Evolutionary conservation across 2,329 filamentous ascomycete genomes (phyloP).

Genomic region (Leptodontidium sp.): DNA sequence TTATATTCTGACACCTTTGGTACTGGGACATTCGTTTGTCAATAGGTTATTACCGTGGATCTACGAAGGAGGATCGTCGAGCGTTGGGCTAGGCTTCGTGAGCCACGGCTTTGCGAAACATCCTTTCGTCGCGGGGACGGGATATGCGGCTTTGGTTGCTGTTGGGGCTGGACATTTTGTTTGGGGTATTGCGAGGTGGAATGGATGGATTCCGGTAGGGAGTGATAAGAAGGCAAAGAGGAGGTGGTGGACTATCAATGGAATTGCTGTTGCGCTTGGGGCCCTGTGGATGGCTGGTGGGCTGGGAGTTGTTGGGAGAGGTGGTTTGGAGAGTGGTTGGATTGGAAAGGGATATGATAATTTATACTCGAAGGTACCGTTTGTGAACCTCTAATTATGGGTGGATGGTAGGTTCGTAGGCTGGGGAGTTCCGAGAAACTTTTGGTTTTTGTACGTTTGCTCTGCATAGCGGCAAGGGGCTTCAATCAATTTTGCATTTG

Average conservation of each 20-base stretch:
- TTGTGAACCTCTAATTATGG: slow-evolving; percentile 57
- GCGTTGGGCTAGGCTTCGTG: slow-evolving; percentile 84
- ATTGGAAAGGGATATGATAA: slow-evolving; percentile 79
- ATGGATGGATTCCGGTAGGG: slow-evolving; percentile 67
- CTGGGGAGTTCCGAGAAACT: background rate
- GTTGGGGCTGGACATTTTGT: slow-evolving; percentile 79
- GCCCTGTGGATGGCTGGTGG: slow-evolving; percentile 84
- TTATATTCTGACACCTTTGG: slow-evolving; percentile 71
- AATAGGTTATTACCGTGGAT: slow-evolving; percentile 79
- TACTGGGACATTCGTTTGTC: slow-evolving; percentile 75
- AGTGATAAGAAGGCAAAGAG: slow-evolving; percentile 65
- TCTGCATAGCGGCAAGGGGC: background rate
- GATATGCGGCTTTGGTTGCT: slow-evolving; percentile 73
- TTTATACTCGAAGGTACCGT: slow-evolving; percentile 57
- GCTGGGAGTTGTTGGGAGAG: slow-evolving; percentile 78
- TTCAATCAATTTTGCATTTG: background rate
- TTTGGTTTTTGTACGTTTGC: background rate
- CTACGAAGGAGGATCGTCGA: slow-evolving; percentile 85
- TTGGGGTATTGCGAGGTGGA: slow-evolving; percentile 87
- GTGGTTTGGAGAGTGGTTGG: slow-evolving; percentile 77
- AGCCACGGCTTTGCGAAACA: slow-evolving; percentile 84
- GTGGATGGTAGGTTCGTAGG: too few species aligned
- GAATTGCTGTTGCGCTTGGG: slow-evolving; percentile 62
- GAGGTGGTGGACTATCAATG: slow-evolving; percentile 77
- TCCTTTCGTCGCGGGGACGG: slow-evolving; percentile 69